A percentile compares a stretch with the other conserved stretches of the same genome.
Evolutionary conservation across 441 rosid genomes (phyloP).

Genomic region (Daphne laureola): DNA sequence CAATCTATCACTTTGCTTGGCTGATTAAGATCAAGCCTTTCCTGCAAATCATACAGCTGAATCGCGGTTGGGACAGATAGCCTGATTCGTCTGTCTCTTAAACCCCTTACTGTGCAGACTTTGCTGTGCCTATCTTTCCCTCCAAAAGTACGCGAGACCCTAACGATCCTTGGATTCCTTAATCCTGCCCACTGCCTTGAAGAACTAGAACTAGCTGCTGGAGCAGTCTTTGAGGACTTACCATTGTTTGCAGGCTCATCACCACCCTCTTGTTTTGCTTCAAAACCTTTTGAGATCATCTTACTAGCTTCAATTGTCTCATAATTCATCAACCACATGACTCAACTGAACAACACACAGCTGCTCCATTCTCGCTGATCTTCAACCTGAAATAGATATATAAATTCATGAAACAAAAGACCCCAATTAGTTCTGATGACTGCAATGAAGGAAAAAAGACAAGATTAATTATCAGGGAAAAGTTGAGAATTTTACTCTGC

Average conservation of each 20-base stretch:
- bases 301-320: conserved; percentile 25
- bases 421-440: neutral
- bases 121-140: conserved; percentile 97
- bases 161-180: conserved; percentile 80
- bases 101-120: conserved; percentile 82
- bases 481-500: neutral
- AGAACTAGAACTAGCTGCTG: conserved; percentile 37
- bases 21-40: conserved; percentile 74
- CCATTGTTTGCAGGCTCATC: conserved; percentile 20
- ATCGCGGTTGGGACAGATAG: conserved; percentile 88
- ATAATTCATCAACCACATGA: conserved; percentile 21
- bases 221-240: conserved; percentile 19
- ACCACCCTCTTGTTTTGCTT: conserved; percentile 57
- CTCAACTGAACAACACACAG: conserved; percentile 3
- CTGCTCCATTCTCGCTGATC: too few relatives aligned
- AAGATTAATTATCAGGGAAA: neutral
- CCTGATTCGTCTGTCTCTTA: conserved; percentile 78
- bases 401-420: neutral
- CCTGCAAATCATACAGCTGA: conserved; percentile 87
- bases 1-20: conserved; percentile 95
- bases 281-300: conserved; percentile 43
- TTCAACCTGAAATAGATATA: neutral
- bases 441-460: neutral
- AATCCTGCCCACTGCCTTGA: conserved; percentile 72
- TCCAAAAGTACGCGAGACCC: conserved; percentile 72